Evolutionary conservation across 2,329 filamentous ascomycete species (phyloP), one percentile per base, ranked within the genome.

Genomic region (Coleophoma eucalyptorum): DNA sequence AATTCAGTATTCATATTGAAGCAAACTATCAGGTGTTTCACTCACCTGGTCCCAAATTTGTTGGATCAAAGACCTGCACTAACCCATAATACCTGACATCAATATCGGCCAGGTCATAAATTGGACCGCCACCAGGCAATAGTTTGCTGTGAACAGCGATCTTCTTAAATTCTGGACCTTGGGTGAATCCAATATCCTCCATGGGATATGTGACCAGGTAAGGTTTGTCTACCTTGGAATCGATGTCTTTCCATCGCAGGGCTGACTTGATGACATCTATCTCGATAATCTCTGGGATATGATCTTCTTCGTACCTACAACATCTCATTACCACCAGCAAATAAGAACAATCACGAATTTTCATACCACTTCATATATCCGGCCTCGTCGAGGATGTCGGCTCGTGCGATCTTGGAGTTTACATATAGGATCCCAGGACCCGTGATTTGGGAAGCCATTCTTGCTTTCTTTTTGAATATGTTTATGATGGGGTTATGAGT

Each of bases 391-490:
- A 57, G 40, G 12, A 50, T 31, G 10, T 53, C 49, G 12, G 50
- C 31, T 2, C 31, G 34, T 4, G 50, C 43, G 11, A 50, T 53
- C 46, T 55, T 53, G 11, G 55, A 55, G 32, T 53, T 57, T n/a
- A 55, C 51, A 35, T 49, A 54, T 44, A 57, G 46, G 34, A 55
- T 32, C 8, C 55, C 55, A 2, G 55, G 55, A 12, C 46, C 50
- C 35, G 34, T 44, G 19, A 50, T 49, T 15, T 42, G 18, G 11
- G 38, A 42, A 20, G 38, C 21, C 21, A 20, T 18, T 12, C 18
- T 42, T 42, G 2, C 21, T 18, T 19, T 11, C 13, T 10, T 7
- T 20, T 16, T n/a, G 18, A 19, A 19, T 7, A 3, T 42, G 26
- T 5, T 26, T 26, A 26, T 8, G 5, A 42, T 42, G 38, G 5